phyloP scores from a whole-genome alignment of 2,329 filamentous ascomycete species.

The Botryotinia convoluta region DNA sequence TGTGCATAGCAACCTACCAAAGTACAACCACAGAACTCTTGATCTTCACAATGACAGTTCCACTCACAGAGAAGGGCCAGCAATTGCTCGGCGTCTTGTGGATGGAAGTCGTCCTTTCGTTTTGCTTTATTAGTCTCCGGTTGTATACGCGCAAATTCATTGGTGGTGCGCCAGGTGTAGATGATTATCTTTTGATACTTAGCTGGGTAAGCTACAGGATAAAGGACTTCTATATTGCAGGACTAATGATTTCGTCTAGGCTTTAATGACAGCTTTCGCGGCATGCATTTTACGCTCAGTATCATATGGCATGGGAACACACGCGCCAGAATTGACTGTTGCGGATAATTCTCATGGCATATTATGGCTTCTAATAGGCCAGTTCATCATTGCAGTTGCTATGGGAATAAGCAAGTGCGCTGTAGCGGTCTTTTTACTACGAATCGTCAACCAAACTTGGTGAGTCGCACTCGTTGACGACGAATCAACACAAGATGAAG shows the following conservation, averaged over 20 bases:
- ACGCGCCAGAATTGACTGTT: background rate
- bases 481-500: background rate
- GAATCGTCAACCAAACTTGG: slow-evolving; percentile 14
- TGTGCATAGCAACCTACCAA: background rate
- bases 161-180: background rate
- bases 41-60: background rate
- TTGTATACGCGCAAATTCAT: slow-evolving; percentile 12
- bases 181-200: slow-evolving; percentile 9
- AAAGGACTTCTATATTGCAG: background rate
- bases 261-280: slow-evolving; percentile 7
- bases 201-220: slow-evolving; percentile 1
- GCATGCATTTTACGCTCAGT: slow-evolving; percentile 1
- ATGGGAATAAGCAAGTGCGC: slow-evolving; percentile 19
- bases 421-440: slow-evolving; percentile 9
- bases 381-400: slow-evolving; percentile 4
- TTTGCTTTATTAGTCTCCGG: slow-evolving; percentile 8
- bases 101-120: slow-evolving; percentile 8
- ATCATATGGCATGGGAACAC: slow-evolving; percentile 9
- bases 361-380: slow-evolving; percentile 16
- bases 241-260: background rate
- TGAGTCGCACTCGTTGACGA: background rate
- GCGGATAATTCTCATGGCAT: background rate
- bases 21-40: background rate
- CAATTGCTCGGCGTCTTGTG: slow-evolving; percentile 12
- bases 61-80: slow-evolving; percentile 8